phyloP scores from a whole-genome alignment of 2,329 filamentous ascomycete genomes.

The Aspergillus phoenicis region DNA sequence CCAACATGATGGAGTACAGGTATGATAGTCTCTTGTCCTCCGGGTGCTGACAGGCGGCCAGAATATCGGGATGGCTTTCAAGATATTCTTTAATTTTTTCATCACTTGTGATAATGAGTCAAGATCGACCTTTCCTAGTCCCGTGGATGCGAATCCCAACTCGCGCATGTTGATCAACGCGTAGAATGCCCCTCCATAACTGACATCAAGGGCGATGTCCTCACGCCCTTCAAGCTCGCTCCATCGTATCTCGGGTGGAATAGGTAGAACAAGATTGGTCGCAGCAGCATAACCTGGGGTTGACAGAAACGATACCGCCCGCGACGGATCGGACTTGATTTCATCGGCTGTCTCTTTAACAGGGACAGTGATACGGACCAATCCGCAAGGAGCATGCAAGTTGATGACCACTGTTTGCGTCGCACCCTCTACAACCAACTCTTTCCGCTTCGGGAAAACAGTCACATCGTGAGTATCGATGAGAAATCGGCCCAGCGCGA shows the following conservation, averaged over 20 bases:
- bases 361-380: conserved; percentile 48
- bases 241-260: conserved; percentile 41
- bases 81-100: conserved; percentile 22
- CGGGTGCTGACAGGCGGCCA: conserved; percentile 30
- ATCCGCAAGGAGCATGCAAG: conserved; percentile 51
- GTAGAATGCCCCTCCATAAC: conserved; percentile 52
- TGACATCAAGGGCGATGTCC: conserved; percentile 38
- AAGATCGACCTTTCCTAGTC: conserved; percentile 34
- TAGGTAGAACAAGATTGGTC: conserved; percentile 31
- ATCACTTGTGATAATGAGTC: conserved; percentile 33
- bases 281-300: conserved; percentile 47
- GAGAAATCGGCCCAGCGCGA: conserved; percentile 51
- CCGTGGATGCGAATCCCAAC: conserved; percentile 40
- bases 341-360: conserved; percentile 24
- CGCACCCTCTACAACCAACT: conserved; percentile 35
- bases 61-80: conserved; percentile 23
- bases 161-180: conserved; percentile 40
- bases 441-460: conserved; percentile 43
- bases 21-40: conserved; percentile 37
- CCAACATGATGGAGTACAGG: conserved; percentile 48
- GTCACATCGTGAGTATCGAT: conserved; percentile 44
- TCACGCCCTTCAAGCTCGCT: conserved; percentile 35
- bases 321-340: conserved; percentile 39
- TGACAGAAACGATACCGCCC: conserved; percentile 46
- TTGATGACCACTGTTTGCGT: conserved; percentile 36